Percentiles rank a stretch among this genome's conserved stretches.
These are phyloP conservation scores for Micractinium sp. DNA, from an alignment of 139 green algal species.

Conservation along the genomic window DNA sequence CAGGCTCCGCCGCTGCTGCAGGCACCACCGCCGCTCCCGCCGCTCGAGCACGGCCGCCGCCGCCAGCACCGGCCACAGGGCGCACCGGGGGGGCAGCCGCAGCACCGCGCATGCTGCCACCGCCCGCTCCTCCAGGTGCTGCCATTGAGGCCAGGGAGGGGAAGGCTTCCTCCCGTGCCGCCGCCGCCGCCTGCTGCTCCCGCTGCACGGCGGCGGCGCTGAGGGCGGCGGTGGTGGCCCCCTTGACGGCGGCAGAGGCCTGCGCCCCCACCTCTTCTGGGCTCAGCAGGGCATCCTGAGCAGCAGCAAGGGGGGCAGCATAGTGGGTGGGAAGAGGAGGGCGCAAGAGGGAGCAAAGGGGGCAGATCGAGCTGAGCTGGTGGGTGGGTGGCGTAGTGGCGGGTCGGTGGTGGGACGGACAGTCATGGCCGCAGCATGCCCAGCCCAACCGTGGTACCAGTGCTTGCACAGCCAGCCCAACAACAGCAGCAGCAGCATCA, in stretches of 20 bases:
- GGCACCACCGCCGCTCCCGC: too few relatives aligned
- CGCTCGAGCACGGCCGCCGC: too few relatives aligned
- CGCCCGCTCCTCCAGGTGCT: neutral
- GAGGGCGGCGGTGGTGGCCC: constrained; percentile 12
- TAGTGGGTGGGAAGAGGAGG: neutral
- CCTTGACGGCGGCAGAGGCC: constrained; percentile 42
- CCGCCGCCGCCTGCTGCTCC: neutral
- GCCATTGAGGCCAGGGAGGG: constrained; percentile 5
- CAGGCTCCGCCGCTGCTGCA: neutral
- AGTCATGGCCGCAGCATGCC: too few relatives aligned
- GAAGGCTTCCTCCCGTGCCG: constrained; percentile 7
- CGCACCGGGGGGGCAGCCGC: neutral
- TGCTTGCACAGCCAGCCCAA: neutral
- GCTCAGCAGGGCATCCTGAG: neutral
- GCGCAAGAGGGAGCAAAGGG: too few relatives aligned
- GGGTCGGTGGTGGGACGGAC: too few relatives aligned
- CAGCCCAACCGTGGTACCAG: neutral
- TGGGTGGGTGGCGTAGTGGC: too few relatives aligned
- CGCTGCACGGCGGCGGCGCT: neutral
- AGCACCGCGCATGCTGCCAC: neutral
- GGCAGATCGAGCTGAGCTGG: too few relatives aligned
- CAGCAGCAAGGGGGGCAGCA: neutral
- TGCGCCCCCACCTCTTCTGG: constrained; percentile 37
- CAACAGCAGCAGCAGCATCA: neutral
- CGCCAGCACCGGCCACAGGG: neutral